Evolutionary conservation across 108 stramenopile genomes (phyloP), one percentile per base, ranked within the genome.

Genomic region (Nitzschia inconspicua): DNA sequence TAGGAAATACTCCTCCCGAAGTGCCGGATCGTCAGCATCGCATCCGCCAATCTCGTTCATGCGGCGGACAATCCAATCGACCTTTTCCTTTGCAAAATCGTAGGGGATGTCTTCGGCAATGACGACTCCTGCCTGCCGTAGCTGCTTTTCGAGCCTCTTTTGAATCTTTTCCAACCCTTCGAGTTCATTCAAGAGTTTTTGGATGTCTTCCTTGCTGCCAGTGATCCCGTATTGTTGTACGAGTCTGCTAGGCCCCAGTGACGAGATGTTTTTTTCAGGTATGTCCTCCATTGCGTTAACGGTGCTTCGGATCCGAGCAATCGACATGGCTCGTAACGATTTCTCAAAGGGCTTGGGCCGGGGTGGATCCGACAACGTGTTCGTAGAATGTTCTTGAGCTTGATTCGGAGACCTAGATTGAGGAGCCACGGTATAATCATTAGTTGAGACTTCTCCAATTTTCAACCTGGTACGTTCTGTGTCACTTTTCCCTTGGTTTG

Each of bases 81-180:
- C 64, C 27, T 68, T 72, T 43, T 49, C 39, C 29, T 72, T 77
- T 18, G 70, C 70, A 13, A 44, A 37, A 20, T 54, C 66, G 37
- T 72, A 77, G 11, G 71, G 64, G 23, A 72, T 70, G 27, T 73
- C 68, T 32, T 75, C 73, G 25, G 75, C 58, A 55, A 65, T 70
- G 6, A 57, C 29, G n/a, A 72, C 39, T 14, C 76, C 76, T 3
- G 70, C 66, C 20, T 62, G 47, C 11, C 29, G 26, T 30, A 77
- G 25, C 30, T 68, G 67, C 18, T 67, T 37, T 61, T 77, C 76
- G 2, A 77, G 55, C 25, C 65, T 66, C 22, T 37, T 29, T 28
- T 60, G 72, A 5, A 25, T 29, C 18, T 53, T 49, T 56, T 73
- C 72, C 3, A 65, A 65, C 40, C 66, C 52, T 56, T 66, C 65